These are phyloP conservation scores for Coriolopsis trogii DNA, from an alignment of 1,284 basidiomycete genomes.

Conservation along the genomic window DNA sequence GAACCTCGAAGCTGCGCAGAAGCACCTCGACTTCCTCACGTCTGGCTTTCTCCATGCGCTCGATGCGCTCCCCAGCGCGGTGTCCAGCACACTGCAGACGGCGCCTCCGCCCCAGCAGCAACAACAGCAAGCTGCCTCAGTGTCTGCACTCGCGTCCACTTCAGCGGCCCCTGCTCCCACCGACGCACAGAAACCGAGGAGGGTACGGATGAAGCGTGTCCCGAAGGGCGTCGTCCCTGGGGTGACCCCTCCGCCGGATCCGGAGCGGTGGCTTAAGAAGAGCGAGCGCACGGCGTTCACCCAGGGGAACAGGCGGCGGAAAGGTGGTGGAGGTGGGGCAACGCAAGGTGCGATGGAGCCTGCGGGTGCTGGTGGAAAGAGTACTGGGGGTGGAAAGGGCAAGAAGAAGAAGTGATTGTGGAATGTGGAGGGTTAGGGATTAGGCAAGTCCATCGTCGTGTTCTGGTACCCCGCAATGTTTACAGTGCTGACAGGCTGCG, in stretches of 20 bases:
- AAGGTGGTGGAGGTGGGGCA: conserved; percentile 59
- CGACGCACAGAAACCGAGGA: conserved; percentile 42
- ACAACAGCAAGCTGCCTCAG: conserved; percentile 34
- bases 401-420: conserved; percentile 50
- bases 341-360: conserved; percentile 61
- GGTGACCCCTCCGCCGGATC: conserved; percentile 76
- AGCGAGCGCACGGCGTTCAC: conserved; percentile 65
- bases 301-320: conserved; percentile 50
- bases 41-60: conserved; percentile 68
- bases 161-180: conserved; percentile 34
- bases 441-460: conserved; percentile 10
- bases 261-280: conserved; percentile 84
- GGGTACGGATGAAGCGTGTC: conserved; percentile 65
- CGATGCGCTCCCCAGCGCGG: conserved; percentile 53
- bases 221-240: conserved; percentile 74
- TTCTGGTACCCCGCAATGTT: not conserved
- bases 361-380: conserved; percentile 36
- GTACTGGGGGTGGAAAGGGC: conserved; percentile 46
- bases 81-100: conserved; percentile 59
- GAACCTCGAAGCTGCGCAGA: conserved; percentile 78
- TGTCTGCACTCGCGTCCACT: conserved; percentile 35
- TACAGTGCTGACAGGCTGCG: conserved; percentile 1
- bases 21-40: conserved; percentile 81
- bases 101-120: conserved; percentile 51
- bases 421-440: conserved; percentile 23